These are phyloP conservation scores for Cryptosporidium ryanae DNA, from an alignment of 169 alveolate species.

Conservation along the genomic window DNA sequence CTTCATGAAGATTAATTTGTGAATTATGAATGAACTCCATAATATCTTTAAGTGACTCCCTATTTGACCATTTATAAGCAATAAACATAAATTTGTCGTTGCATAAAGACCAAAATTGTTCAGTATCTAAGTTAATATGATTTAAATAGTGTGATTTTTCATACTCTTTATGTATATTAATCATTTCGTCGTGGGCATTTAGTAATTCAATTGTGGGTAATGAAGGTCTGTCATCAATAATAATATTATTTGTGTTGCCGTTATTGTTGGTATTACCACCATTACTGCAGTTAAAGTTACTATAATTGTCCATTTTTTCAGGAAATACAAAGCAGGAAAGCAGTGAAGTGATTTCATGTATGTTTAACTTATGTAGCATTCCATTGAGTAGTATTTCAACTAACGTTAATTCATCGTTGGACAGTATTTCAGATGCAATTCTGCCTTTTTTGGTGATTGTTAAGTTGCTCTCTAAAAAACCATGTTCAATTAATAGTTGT, in stretches of 20 bases:
- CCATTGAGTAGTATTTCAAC: slow-evolving; percentile 82
- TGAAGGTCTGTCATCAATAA: slow-evolving; percentile 68
- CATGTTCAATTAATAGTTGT: slow-evolving; percentile 84
- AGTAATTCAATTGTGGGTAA: slow-evolving; percentile 83
- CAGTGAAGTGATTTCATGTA: slow-evolving; percentile 34
- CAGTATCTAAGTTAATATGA: slow-evolving; percentile 78
- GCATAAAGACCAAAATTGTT: slow-evolving; percentile 80
- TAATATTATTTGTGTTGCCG: neutral
- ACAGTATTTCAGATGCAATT: slow-evolving; percentile 86
- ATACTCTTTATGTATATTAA: slow-evolving; percentile 77
- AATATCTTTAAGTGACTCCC: slow-evolving; percentile 75
- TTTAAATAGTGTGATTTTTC: slow-evolving; percentile 77
- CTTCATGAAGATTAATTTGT: slow-evolving; percentile 86
- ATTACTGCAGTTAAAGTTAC: neutral
- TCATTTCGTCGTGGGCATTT: slow-evolving; percentile 80
- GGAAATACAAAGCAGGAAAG: slow-evolving; percentile 66
- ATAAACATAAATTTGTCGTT: slow-evolving; percentile 63
- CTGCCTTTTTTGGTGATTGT: slow-evolving; percentile 88
- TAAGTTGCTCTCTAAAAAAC: slow-evolving; percentile 83
- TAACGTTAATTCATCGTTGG: slow-evolving; percentile 88
- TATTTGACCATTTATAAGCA: slow-evolving; percentile 74
- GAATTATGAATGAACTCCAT: slow-evolving; percentile 46
- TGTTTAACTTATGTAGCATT: slow-evolving; percentile 43
- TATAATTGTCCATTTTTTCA: slow-evolving; percentile 32
- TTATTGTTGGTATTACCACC: neutral